These are phyloP conservation scores for Schoenoplectus triqueter DNA, from an alignment of 202 grass and related monocot species.

Conservation along the genomic window DNA sequence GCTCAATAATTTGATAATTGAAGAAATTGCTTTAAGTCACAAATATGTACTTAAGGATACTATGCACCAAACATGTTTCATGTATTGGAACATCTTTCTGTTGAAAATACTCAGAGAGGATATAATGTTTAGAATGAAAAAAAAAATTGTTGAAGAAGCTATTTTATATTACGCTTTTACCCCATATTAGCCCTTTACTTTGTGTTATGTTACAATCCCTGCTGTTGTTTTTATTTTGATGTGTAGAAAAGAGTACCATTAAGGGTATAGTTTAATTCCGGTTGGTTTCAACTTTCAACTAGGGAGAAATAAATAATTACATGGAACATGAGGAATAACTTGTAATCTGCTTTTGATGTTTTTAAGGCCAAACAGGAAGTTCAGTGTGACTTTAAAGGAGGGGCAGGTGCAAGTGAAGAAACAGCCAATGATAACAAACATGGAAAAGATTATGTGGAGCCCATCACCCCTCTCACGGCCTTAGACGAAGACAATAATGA, in stretches of 20 bases:
- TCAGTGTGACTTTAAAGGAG: slow-evolving; percentile 90
- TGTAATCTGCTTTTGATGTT: slow-evolving; percentile 33
- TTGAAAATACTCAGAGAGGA: background rate
- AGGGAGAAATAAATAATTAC: background rate
- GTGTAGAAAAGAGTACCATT: background rate
- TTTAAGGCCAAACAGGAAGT: slow-evolving; percentile 44
- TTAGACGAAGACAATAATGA: slow-evolving; percentile 46
- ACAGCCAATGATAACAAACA: slow-evolving; percentile 37
- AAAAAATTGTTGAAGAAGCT: background rate
- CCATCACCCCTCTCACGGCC: slow-evolving; percentile 46
- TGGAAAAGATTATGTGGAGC: slow-evolving; percentile 50
- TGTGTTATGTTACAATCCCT: background rate
- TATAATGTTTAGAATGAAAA: background rate
- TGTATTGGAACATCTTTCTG: background rate
- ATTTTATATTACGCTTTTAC: background rate
- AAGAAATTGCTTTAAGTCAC: background rate
- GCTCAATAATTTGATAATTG: background rate
- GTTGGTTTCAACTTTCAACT: background rate
- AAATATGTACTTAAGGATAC: slow-evolving; percentile 8
- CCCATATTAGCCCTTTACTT: background rate
- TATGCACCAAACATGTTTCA: slow-evolving; percentile 17
- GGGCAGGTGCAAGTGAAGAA: slow-evolving; percentile 67
- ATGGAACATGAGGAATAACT: background rate
- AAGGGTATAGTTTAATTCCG: background rate
- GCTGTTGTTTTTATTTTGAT: background rate